Conservation (phyloP, 495 filamentous ascomycete genomes). For the Pseudoneurospora amorphoporcata region DNA sequence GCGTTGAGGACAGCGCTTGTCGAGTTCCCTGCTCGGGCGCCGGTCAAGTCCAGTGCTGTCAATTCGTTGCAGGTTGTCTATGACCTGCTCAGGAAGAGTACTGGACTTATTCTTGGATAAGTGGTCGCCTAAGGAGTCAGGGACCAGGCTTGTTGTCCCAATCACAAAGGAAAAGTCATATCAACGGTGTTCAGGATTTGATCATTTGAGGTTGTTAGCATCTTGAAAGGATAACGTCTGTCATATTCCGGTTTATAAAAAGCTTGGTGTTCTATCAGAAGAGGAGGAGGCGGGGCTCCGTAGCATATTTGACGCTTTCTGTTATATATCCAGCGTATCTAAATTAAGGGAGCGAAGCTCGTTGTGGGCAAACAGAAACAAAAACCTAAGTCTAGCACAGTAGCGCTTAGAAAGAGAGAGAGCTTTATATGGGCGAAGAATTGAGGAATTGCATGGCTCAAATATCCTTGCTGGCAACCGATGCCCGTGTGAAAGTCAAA, state of each 20-base stretch:
- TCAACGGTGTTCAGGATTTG: background rate
- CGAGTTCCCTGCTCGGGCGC: constrained; percentile 50
- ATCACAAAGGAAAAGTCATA: background rate
- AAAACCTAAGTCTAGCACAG: background rate
- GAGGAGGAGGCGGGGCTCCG: background rate
- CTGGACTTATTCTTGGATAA: constrained; percentile 38
- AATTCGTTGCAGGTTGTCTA: constrained; percentile 49
- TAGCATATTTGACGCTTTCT: background rate
- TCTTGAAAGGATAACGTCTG: background rate
- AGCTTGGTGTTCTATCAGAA: background rate
- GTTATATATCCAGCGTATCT: background rate
- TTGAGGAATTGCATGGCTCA: background rate
- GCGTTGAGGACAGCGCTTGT: constrained; percentile 55
- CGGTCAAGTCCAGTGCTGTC: constrained; percentile 41
- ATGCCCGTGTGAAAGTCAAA: background rate
- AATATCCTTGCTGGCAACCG: background rate
- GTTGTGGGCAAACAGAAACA: background rate
- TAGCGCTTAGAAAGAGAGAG: background rate
- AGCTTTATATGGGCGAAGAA: background rate
- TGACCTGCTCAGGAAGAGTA: constrained; percentile 48
- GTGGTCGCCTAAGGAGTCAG: background rate
- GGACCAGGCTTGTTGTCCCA: background rate
- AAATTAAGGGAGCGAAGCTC: background rate
- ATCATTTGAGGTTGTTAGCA: background rate
- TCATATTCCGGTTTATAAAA: background rate